Conservation (phyloP, 257 asterid genomes). For the Euphrasia confusa region DNA sequence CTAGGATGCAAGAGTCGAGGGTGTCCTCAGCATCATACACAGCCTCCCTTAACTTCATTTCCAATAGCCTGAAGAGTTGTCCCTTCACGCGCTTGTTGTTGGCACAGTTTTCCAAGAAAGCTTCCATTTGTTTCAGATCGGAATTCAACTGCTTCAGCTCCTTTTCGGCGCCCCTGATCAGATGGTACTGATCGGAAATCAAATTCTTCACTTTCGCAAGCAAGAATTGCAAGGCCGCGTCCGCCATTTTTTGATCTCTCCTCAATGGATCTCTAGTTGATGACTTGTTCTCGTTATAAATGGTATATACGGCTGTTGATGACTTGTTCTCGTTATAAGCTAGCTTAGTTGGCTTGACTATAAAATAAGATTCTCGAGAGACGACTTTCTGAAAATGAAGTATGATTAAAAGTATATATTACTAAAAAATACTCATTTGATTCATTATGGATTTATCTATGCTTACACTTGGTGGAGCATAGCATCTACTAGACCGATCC, state of each 20-base stretch:
- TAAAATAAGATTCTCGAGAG: too few species aligned
- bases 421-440: too few species aligned
- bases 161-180: neutral
- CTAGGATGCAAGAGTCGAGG: conserved; percentile 15
- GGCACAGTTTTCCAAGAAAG: neutral
- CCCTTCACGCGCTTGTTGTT: neutral
- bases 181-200: neutral
- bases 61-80: neutral
- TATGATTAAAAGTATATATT: too few species aligned
- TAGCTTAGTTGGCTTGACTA: too few species aligned
- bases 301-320: too few species aligned
- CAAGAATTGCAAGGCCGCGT: neutral
- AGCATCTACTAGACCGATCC: too few species aligned
- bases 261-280: too few species aligned
- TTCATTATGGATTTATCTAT: too few species aligned
- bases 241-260: neutral
- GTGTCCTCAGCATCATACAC: conserved; percentile 29
- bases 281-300: too few species aligned
- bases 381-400: too few species aligned
- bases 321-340: too few species aligned
- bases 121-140: conserved; percentile 1
- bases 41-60: conserved; percentile 7
- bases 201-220: neutral
- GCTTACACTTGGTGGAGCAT: too few species aligned
- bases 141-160: neutral